Evolutionary conservation across 1,139 yeast genomes (phyloP).

Genomic region (Candida sp.): DNA sequence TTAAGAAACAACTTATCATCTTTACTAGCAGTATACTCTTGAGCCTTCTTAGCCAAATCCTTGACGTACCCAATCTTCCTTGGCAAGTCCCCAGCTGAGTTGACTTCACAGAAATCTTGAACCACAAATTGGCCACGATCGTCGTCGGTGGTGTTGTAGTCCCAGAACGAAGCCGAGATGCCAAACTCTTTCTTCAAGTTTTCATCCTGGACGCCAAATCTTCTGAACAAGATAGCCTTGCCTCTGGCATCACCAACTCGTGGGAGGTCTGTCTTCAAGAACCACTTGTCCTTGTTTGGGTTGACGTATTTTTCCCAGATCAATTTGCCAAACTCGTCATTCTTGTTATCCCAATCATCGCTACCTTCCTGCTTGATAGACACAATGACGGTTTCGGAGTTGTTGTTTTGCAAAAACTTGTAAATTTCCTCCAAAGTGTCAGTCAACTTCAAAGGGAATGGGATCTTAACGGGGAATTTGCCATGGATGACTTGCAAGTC

Average conservation of each 20-base stretch:
- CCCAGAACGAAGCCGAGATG: slow-evolving; percentile 72
- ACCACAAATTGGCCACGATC: slow-evolving; percentile 67
- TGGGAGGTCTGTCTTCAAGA: slow-evolving; percentile 62
- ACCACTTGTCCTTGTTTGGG: slow-evolving; percentile 62
- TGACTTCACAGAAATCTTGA: slow-evolving; percentile 78
- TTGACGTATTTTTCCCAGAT: slow-evolving; percentile 65
- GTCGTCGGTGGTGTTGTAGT: slow-evolving; percentile 67
- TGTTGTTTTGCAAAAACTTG: slow-evolving; percentile 54
- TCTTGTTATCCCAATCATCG: slow-evolving; percentile 62
- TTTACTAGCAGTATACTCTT: slow-evolving; percentile 48
- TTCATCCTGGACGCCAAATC: slow-evolving; percentile 65
- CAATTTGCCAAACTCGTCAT: slow-evolving; percentile 68
- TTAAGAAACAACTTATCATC: slow-evolving; percentile 69
- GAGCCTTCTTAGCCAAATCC: slow-evolving; percentile 59
- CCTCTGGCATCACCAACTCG: slow-evolving; percentile 67
- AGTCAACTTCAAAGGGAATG: slow-evolving; percentile 56
- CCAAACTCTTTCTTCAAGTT: slow-evolving; percentile 57
- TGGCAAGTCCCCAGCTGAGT: slow-evolving; percentile 52
- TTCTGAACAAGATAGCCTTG: slow-evolving; percentile 66
- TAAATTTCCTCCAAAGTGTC: slow-evolving; percentile 61
- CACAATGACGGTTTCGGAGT: slow-evolving; percentile 65
- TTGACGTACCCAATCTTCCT: slow-evolving; percentile 63
- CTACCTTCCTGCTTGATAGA: slow-evolving; percentile 80
- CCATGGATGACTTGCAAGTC: slow-evolving; percentile 75
- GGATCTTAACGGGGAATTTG: slow-evolving; percentile 71